Percentiles rank a stretch among this genome's conserved stretches.
Conservation (phyloP, 495 filamentous ascomycete genomes). For the Aspergillus olivimuriae region DNA sequence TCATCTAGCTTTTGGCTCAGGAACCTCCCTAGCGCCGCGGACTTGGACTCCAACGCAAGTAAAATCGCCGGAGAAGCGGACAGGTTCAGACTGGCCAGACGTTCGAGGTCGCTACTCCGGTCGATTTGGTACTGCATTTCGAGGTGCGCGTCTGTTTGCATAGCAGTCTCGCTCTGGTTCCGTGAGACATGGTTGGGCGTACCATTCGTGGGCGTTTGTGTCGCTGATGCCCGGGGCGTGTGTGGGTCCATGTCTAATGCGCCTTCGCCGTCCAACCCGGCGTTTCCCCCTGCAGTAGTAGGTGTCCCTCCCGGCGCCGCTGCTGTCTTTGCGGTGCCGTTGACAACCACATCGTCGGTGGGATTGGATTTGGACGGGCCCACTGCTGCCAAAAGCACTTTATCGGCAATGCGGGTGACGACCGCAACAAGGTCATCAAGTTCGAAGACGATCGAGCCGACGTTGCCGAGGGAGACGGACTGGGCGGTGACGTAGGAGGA, state of each 20-base stretch:
- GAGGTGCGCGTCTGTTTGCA: constrained; percentile 21
- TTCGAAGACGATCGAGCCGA: constrained; percentile 45
- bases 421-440: constrained; percentile 40
- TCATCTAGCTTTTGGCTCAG: constrained; percentile 38
- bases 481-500: constrained; percentile 43
- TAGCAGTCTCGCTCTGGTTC: constrained; percentile 6
- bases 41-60: constrained; percentile 41
- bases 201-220: constrained; percentile 10
- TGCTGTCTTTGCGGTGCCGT: no score
- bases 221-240: constrained; percentile 5
- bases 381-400: constrained; percentile 39
- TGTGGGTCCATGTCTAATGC: neutral
- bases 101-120: constrained; percentile 34
- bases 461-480: constrained; percentile 44
- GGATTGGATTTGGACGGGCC: constrained; percentile 30
- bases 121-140: constrained; percentile 39
- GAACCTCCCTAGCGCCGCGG: constrained; percentile 37
- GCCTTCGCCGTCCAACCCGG: neutral
- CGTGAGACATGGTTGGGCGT: constrained; percentile 7
- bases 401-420: constrained; percentile 41
- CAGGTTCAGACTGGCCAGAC: constrained; percentile 37
- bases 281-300: neutral
- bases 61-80: constrained; percentile 36
- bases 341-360: neutral
- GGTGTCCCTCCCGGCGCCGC: no score